A percentile compares a stretch with the other conserved stretches of the same genome.
phyloP scores from a whole-genome alignment of 2,329 filamentous ascomycete genomes.

The Elsinoe australis region DNA sequence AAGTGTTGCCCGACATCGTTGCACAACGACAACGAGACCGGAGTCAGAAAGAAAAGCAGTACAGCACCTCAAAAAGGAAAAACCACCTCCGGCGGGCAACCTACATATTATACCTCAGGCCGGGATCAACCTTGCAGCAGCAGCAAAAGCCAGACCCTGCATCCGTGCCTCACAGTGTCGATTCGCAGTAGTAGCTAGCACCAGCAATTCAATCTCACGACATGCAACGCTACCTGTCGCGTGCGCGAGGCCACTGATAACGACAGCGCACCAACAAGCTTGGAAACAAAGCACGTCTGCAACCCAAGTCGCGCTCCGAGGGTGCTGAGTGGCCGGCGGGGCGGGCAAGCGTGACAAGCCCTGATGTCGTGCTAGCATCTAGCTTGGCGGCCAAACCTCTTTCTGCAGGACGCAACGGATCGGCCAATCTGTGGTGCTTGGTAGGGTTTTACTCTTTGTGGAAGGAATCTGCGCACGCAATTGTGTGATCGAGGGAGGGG shows the following conservation, averaged over 20 bases:
- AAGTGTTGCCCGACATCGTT: constrained; percentile 12
- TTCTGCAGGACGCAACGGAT: background rate
- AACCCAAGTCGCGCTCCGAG: no score
- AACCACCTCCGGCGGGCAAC: background rate
- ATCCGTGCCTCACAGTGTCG: no score
- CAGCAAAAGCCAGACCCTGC: no score
- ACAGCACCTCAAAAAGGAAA: background rate
- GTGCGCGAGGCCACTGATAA: no score
- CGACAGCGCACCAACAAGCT: no score
- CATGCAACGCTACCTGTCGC: no score
- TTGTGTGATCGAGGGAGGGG: no score
- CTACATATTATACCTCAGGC: background rate
- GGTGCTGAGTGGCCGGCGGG: constrained; percentile 5
- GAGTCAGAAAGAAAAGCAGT: background rate
- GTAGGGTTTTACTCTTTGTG: background rate
- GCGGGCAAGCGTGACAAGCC: background rate
- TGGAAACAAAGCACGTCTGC: no score
- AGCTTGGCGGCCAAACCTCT: background rate
- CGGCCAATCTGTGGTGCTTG: constrained; percentile 10
- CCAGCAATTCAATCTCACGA: background rate
- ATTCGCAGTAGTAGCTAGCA: no score
- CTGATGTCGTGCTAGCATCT: constrained; percentile 8
- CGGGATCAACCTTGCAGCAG: background rate
- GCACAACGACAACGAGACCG: background rate
- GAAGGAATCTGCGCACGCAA: background rate